Evolutionary conservation across 495 filamentous ascomycete species (phyloP), one percentile per base, ranked within the genome.

Genomic region (Tetracladium setigerum): DNA sequence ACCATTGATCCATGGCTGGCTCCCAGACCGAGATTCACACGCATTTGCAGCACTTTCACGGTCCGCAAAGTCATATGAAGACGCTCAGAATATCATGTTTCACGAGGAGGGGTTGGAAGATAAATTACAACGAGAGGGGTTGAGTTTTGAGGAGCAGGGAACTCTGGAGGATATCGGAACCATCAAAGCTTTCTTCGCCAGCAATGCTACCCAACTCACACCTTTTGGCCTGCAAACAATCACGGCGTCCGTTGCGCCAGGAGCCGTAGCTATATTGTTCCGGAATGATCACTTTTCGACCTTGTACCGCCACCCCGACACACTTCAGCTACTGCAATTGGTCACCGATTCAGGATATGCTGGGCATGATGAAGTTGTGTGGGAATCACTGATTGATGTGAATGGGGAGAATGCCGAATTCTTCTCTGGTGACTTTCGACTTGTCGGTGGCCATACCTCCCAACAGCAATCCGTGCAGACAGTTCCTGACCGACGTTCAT

Each of bases 281-380:
- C 79, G 92, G 30, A 98, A 98, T 52, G 91, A 97, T 56, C 92
- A 98, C 65, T 98, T 98, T 59, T 84, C 84, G 24, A 97, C 92
- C 0, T 60, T 98, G 0, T 95, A 95, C 61, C 81, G 88, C 49
- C 68, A 92, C 51, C 88, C 89, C 0, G 68, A 77, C 24, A 83
- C 84, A 0, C 63, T 73, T 4, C 74, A 82, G 50, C 72, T 98
- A 0, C 74, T 85, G 47, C 86, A 84, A 0, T 63, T 97, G 14
- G 88, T 98, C 18, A 98, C 92, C 8, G 92, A 98, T 64, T 83
- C 84, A 12, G 92, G 92, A 13, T 98, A 91, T 56, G 81, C 86
- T 7, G 74, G 72, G 13, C 88, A 95, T 58, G 85, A 88, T 22
- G 92, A 98, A 67, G 80, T 97, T 8, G 88, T 98, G 9, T 98